A percentile compares a stretch with the other conserved stretches of the same genome.
These are phyloP conservation scores for Huntiella abstrusa DNA, from an alignment of 2,329 filamentous ascomycete genomes.

Conservation along the genomic window DNA sequence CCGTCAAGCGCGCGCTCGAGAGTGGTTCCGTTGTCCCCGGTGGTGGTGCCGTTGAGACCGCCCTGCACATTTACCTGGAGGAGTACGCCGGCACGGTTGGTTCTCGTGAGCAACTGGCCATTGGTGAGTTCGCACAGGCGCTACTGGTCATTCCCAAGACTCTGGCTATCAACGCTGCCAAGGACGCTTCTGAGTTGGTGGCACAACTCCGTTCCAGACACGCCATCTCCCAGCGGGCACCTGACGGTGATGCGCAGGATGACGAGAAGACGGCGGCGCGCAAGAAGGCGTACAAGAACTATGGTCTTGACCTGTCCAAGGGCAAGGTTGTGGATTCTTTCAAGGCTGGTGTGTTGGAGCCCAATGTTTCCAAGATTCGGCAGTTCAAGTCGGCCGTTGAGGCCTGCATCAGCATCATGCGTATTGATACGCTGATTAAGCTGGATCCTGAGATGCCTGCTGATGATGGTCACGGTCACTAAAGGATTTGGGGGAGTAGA, in stretches of 20 bases:
- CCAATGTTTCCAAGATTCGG: slow-evolving; percentile 93
- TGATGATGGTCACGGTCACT: slow-evolving; percentile 79
- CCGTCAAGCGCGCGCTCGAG: slow-evolving; percentile 92
- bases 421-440: slow-evolving; percentile 97
- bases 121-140: slow-evolving; percentile 90
- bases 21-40: slow-evolving; percentile 93
- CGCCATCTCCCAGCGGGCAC: slow-evolving; percentile 78
- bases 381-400: slow-evolving; percentile 98
- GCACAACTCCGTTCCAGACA: slow-evolving; percentile 89
- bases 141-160: slow-evolving; percentile 93
- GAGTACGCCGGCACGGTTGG: slow-evolving; percentile 96
- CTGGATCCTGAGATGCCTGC: slow-evolving; percentile 68
- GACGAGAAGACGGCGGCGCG: slow-evolving; percentile 78
- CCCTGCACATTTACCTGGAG: slow-evolving; percentile 95
- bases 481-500: slow-evolving; percentile 16
- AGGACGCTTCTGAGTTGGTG: slow-evolving; percentile 86
- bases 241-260: slow-evolving; percentile 66
- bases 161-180: slow-evolving; percentile 87
- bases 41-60: slow-evolving; percentile 94
- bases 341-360: slow-evolving; percentile 89
- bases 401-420: slow-evolving; percentile 97
- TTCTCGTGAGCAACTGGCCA: slow-evolving; percentile 90
- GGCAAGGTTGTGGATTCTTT: slow-evolving; percentile 85
- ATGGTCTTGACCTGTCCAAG: slow-evolving; percentile 75
- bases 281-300: slow-evolving; percentile 98